These are phyloP conservation scores for Peribolospora baueri DNA, from an alignment of 768 basidiomycete species.

Conservation along the genomic window DNA sequence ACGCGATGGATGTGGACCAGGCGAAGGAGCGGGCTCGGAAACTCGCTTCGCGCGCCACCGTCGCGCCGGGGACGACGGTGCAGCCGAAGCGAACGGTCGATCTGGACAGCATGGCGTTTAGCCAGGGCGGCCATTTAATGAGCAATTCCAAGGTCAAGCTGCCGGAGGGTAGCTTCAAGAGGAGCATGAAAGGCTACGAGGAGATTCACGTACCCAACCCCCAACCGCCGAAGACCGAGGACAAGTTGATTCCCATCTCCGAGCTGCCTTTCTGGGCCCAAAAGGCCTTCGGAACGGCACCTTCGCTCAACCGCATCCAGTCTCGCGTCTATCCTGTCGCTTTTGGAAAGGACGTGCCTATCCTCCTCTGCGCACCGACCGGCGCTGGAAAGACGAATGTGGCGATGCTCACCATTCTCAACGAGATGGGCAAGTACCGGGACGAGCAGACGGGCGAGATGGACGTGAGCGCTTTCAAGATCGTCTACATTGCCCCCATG, in stretches of 20 bases:
- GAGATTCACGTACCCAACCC: conserved; percentile 93
- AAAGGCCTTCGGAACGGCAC: conserved; percentile 51
- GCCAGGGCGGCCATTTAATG: conserved; percentile 89
- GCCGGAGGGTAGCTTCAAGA: conserved; percentile 92
- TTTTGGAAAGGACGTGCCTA: conserved; percentile 80
- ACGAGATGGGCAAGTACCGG: conserved; percentile 70
- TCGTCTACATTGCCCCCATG: conserved; percentile 96
- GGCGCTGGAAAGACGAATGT: conserved; percentile 99
- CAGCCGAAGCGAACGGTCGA: conserved; percentile 68
- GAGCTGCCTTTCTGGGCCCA: conserved; percentile 65
- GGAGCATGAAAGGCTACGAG: conserved; percentile 84
- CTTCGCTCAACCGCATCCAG: conserved; percentile 68
- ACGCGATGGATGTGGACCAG: conserved; percentile 56
- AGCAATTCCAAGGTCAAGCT: conserved; percentile 96
- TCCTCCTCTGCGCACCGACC: conserved; percentile 88
- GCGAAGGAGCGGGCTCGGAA: conserved; percentile 21
- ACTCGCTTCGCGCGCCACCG: conserved; percentile 60
- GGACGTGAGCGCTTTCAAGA: conserved; percentile 76
- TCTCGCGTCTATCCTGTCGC: conserved; percentile 79
- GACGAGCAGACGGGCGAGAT: conserved; percentile 53
- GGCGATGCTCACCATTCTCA: conserved; percentile 80
- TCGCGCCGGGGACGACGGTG: conserved; percentile 62
- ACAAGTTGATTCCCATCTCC: conserved; percentile 36
- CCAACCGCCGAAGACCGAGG: conserved; percentile 33
- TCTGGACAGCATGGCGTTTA: conserved; percentile 83